phyloP scores from a whole-genome alignment of 495 filamentous ascomycete genomes.

The Aspergillus funiculosus region DNA sequence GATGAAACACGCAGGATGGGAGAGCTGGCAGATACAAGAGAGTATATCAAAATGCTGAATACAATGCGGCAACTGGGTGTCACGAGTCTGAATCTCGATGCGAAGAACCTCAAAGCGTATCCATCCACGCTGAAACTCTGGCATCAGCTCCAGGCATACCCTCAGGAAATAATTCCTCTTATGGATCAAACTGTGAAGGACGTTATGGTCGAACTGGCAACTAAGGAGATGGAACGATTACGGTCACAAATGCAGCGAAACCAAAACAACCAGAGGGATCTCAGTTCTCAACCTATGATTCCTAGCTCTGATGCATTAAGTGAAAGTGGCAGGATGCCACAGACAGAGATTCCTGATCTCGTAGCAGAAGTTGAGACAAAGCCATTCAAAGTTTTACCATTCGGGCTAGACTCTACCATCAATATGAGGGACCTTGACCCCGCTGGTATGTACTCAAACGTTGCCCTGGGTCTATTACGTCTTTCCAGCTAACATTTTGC shows the following conservation, averaged over 20 bases:
- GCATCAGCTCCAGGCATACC: conserved; percentile 89
- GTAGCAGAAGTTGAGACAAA: conserved; percentile 62
- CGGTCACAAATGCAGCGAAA: conserved; percentile 51
- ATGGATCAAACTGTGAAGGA: conserved; percentile 96
- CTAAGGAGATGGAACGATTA: conserved; percentile 69
- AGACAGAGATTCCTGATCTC: conserved; percentile 50
- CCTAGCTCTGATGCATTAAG: conserved; percentile 68
- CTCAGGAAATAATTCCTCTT: conserved; percentile 89
- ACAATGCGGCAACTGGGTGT: conserved; percentile 84
- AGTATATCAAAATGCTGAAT: conserved; percentile 81
- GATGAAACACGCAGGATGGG: conserved; percentile 62
- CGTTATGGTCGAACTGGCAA: conserved; percentile 82
- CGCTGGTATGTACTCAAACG: conserved; percentile 46
- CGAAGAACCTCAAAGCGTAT: conserved; percentile 85
- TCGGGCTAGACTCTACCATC: conserved; percentile 76
- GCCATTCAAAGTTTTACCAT: conserved; percentile 80
- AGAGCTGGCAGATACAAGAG: conserved; percentile 56
- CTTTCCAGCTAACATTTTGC: conserved; percentile 16
- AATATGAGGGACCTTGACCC: conserved; percentile 97
- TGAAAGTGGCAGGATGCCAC: conserved; percentile 30
- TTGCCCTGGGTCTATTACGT: too few relatives aligned
- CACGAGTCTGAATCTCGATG: conserved; percentile 79
- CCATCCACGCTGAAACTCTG: conserved; percentile 88
- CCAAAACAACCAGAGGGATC: conserved; percentile 36
- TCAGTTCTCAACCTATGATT: conserved; percentile 67